phyloP scores from a whole-genome alignment of 805 yeast genomes.

The Kuraishia hungarica region DNA sequence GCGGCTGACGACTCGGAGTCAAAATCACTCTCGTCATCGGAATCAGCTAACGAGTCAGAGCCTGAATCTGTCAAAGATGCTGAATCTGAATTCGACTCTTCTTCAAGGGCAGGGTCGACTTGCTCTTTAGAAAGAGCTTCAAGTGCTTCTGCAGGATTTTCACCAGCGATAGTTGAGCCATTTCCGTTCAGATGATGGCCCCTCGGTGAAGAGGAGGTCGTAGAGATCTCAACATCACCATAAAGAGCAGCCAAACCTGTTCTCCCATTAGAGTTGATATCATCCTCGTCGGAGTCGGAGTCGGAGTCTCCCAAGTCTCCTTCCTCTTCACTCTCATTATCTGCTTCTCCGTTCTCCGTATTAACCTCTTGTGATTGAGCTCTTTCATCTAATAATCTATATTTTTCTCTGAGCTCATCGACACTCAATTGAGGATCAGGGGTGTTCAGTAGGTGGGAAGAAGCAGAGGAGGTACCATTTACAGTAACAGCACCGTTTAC shows the following conservation, averaged over 20 bases:
- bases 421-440: conserved; percentile 41
- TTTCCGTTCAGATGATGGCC: not conserved
- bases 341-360: conserved; percentile 10
- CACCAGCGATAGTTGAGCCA: not conserved
- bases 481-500: not conserved
- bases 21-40: conserved; percentile 10
- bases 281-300: conserved; percentile 3
- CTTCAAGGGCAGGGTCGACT: conserved; percentile 1
- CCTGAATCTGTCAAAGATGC: conserved; percentile 4
- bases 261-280: not conserved
- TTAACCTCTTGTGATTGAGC: conserved; percentile 1
- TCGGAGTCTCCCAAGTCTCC: too few species aligned
- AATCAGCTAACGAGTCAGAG: conserved; percentile 5
- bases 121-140: not conserved
- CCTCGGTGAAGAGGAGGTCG: too few species aligned
- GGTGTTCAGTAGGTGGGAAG: not conserved
- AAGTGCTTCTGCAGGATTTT: not conserved
- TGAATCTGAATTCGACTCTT: conserved; percentile 10
- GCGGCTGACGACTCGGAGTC: conserved; percentile 8
- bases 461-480: not conserved
- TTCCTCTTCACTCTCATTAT: conserved; percentile 10
- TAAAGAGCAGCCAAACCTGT: not conserved
- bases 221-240: not conserved
- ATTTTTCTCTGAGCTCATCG: conserved; percentile 49
- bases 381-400: conserved; percentile 26